Conservation (phyloP, 2,329 filamentous ascomycete species). For the Penicillium sp. region DNA sequence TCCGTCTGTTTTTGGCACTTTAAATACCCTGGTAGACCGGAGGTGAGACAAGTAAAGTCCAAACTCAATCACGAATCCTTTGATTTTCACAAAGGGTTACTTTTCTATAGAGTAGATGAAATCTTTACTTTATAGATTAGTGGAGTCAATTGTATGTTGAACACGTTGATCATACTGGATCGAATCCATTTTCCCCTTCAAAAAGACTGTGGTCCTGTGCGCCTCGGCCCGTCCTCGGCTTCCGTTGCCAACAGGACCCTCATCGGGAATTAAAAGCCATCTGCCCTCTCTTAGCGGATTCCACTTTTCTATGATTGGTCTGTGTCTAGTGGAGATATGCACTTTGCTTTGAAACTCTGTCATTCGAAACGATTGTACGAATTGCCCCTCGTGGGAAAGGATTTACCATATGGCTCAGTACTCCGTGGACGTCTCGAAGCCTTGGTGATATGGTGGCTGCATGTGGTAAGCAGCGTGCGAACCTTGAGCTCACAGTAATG, state of each 20-base stretch:
- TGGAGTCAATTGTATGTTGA: neutral
- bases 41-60: neutral
- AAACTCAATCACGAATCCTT: neutral
- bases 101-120: too few relatives aligned
- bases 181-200: neutral
- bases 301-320: neutral
- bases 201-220: neutral
- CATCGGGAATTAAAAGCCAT: too few relatives aligned
- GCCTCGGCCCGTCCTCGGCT: neutral
- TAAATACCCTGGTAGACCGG: too few relatives aligned
- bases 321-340: neutral
- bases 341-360: neutral
- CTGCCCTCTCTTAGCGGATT: neutral
- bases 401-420: neutral
- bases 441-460: neutral
- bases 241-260: neutral
- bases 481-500: too few relatives aligned
- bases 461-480: neutral
- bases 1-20: too few relatives aligned
- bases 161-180: neutral
- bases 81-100: neutral
- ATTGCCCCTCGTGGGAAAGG: neutral
- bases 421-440: neutral
- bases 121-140: neutral
- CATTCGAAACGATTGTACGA: neutral